Evolutionary conservation across 108 stramenopile species (phyloP).

Genomic region (Fistulifera pelliculosa): DNA sequence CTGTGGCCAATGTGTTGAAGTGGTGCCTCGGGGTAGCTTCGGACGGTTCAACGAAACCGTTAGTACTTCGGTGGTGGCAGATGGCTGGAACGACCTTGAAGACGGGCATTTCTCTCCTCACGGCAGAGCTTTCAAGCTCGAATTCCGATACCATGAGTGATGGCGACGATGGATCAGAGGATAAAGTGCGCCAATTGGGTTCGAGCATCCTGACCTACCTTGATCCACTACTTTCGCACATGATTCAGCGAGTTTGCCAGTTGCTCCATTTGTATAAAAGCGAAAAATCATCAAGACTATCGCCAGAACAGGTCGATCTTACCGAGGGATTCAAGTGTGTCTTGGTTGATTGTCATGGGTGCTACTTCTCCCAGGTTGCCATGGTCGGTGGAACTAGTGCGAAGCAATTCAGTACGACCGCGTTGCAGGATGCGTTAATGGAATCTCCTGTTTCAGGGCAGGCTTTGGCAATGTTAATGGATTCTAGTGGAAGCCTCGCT

Average conservation of each 20-base stretch:
- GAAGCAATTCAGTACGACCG: no score
- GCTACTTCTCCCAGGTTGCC: no score
- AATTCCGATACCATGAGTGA: constrained; percentile 1
- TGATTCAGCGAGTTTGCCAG: constrained; percentile 32
- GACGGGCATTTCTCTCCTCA: constrained; percentile 18
- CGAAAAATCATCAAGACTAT: constrained; percentile 11
- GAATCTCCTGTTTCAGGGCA: no score
- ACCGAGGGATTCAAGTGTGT: constrained; percentile 24
- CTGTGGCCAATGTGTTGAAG: constrained; percentile 28
- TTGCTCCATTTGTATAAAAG: constrained; percentile 15
- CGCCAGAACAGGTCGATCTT: constrained; percentile 31
- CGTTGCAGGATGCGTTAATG: no score
- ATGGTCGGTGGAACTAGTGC: no score
- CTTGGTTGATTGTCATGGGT: neutral
- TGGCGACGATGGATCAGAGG: no score
- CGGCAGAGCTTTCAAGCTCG: constrained; percentile 16
- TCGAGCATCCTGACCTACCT: neutral
- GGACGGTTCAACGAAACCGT: constrained; percentile 1
- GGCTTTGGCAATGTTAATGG: no score
- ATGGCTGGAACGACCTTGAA: constrained; percentile 24
- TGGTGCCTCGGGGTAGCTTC: constrained; percentile 44
- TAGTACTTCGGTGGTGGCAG: constrained; percentile 40
- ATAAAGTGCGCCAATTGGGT: no score
- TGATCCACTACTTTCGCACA: constrained; percentile 29
- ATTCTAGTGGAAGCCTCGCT: no score